Base-by-base conservation (phyloP, 176 grass and related monocot species). In the Carex kokanica region DNA sequence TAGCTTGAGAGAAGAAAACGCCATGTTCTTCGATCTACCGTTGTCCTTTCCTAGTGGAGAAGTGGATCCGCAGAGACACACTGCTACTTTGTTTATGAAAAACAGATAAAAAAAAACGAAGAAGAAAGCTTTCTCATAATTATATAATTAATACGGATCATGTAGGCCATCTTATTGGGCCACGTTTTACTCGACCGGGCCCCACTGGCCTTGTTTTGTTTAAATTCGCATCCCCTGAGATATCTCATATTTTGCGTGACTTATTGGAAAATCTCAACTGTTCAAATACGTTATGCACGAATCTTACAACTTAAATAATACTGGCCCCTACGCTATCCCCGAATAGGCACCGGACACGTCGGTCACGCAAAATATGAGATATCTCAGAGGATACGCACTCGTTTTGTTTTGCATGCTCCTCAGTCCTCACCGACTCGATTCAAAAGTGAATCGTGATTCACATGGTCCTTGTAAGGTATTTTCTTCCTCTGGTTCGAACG, bases 1-100 rank as follows among this genome's bases (percentile, higher is more conserved):
- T 0, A 66, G 40, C 29, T 41, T 80, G 51, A 86, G 74, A 69
- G 84, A 80, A 56, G 74, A 54, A 68, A 78, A 59, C 84, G 47
- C 74, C 84, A 86, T 86, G 79, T 62, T 79, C 27, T 27, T 14
- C 14, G 74, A 68, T 40, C 34, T 16, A 49, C 40, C 1, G n/a
- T 49, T 49, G 69, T 45, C 15, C 16, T 70, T 9, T 16, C 20
- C 34, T 41, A 70, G 17, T n/a, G 32, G 34, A 36, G 31, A 17
- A 67, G 24, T 55, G 73, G 73, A 77, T 77, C 73, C 31, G 29
- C 12, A 45, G 38, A 40, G 23, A 13, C 36, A 49, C 13, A 75
- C 71, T 51, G 57, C 8, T 34, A 62, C 11, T 60, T 14, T 79
- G 41, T 17, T 7, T n/a, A n/a, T n/a, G n/a, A n/a, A n/a, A n/a